Percentiles rank a stretch among this genome's conserved stretches.
These are phyloP conservation scores for Sanghuangporus baumii DNA, from an alignment of 1,284 basidiomycete genomes.

Conservation along the genomic window DNA sequence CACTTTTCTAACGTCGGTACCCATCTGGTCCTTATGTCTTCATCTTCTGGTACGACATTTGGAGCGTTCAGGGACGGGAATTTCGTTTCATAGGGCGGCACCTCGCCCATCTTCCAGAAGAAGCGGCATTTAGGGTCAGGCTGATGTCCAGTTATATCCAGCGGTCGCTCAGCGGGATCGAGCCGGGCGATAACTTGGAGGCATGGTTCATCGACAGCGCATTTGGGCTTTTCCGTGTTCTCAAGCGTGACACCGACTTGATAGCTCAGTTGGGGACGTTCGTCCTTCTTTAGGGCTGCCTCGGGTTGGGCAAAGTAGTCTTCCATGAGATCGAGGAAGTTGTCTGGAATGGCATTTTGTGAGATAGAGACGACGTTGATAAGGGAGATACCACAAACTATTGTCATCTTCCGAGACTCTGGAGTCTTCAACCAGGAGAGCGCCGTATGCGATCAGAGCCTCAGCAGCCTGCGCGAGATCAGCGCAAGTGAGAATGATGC, in stretches of 20 bases:
- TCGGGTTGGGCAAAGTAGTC: slow-evolving; percentile 82
- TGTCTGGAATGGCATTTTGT: background rate
- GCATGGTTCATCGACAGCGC: slow-evolving; percentile 72
- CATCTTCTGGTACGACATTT: slow-evolving; percentile 70
- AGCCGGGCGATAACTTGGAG: slow-evolving; percentile 65
- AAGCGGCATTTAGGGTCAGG: slow-evolving; percentile 92
- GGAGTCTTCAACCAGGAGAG: slow-evolving; percentile 76
- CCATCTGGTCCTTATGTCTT: slow-evolving; percentile 57
- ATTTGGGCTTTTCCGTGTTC: slow-evolving; percentile 90
- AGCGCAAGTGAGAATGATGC: background rate
- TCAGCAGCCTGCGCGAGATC: slow-evolving; percentile 55
- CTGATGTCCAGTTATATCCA: slow-evolving; percentile 72
- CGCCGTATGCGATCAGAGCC: slow-evolving; percentile 76
- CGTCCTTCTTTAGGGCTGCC: slow-evolving; percentile 61
- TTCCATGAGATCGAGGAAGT: slow-evolving; percentile 44
- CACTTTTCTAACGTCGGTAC: slow-evolving; percentile 69
- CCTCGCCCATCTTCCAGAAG: slow-evolving; percentile 83
- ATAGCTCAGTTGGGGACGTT: slow-evolving; percentile 73
- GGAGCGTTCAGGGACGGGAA: slow-evolving; percentile 72
- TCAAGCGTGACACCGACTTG: slow-evolving; percentile 86
- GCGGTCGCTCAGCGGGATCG: slow-evolving; percentile 70
- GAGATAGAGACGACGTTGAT: background rate
- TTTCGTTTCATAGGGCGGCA: slow-evolving; percentile 70
- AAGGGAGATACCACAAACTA: slow-evolving; percentile 39
- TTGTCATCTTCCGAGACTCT: slow-evolving; percentile 82